These are phyloP conservation scores for Leccinum imitatum DNA, from an alignment of 768 basidiomycete species.

Conservation along the genomic window DNA sequence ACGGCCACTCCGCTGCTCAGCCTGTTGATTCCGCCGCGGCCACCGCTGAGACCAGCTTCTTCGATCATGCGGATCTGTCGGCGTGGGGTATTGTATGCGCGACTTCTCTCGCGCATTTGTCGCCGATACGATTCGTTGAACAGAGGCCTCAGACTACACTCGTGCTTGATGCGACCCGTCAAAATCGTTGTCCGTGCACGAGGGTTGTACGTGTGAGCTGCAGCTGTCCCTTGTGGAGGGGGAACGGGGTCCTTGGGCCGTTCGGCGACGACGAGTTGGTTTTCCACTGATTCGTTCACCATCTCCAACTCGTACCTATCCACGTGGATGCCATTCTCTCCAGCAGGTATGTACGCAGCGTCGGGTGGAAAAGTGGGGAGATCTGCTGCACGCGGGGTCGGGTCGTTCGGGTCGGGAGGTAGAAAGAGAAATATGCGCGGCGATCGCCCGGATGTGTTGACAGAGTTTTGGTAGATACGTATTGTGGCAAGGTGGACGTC, in stretches of 20 bases:
- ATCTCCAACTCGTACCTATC: not conserved
- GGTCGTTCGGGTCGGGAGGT: not conserved
- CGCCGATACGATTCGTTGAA: slow-evolving; percentile 67
- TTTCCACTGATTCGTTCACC: not conserved
- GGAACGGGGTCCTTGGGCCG: not conserved
- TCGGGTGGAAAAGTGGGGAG: not conserved
- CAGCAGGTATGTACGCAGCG: not conserved
- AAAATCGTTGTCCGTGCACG: slow-evolving; percentile 76
- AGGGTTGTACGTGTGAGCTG: slow-evolving; percentile 40
- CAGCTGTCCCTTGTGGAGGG: not conserved
- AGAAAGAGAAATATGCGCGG: not conserved
- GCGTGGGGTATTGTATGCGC: slow-evolving; percentile 62
- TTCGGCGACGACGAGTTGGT: not conserved
- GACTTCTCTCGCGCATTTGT: slow-evolving; percentile 68
- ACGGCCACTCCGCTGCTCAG: slow-evolving; percentile 73
- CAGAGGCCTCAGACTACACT: slow-evolving; percentile 69
- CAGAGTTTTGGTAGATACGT: not conserved
- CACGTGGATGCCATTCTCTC: not conserved
- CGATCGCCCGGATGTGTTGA: not conserved
- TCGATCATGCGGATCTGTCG: slow-evolving; percentile 75
- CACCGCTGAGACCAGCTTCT: slow-evolving; percentile 65
- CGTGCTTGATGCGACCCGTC: slow-evolving; percentile 79
- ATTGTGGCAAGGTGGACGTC: not conserved
- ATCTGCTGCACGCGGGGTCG: not conserved
- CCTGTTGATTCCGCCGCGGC: slow-evolving; percentile 72